Conservation (phyloP, 768 basidiomycete genomes). For the Termitomyces eurrhizus region DNA sequence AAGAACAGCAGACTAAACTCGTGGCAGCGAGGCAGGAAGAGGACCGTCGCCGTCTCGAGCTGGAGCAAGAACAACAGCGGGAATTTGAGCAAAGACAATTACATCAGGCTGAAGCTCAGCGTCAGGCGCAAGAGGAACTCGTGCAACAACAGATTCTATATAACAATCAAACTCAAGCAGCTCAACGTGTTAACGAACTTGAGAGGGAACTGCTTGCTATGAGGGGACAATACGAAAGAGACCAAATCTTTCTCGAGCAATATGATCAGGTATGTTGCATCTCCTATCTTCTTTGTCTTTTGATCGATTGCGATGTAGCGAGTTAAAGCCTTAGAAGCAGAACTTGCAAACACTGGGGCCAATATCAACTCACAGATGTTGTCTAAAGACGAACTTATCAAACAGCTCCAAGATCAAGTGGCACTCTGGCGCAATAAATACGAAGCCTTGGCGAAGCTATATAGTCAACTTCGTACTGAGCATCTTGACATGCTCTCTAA, state of each 20-base stretch:
- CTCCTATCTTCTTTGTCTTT: neutral
- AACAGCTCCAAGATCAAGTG: slow-evolving; percentile 95
- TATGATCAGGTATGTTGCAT: slow-evolving; percentile 78
- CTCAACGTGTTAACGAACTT: slow-evolving; percentile 68
- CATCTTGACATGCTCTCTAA: slow-evolving; percentile 96
- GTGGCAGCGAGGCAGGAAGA: slow-evolving; percentile 77
- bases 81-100: slow-evolving; percentile 90
- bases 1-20: slow-evolving; percentile 91
- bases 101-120: slow-evolving; percentile 84
- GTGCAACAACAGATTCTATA: slow-evolving; percentile 81
- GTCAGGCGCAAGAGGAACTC: slow-evolving; percentile 85
- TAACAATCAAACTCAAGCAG: slow-evolving; percentile 74
- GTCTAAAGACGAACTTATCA: slow-evolving; percentile 94
- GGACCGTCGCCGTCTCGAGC: slow-evolving; percentile 73
- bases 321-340: slow-evolving; percentile 93
- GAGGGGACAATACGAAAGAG: slow-evolving; percentile 96
- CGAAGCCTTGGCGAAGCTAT: slow-evolving; percentile 95
- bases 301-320: slow-evolving; percentile 47
- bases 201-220: slow-evolving; percentile 89
- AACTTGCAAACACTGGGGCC: slow-evolving; percentile 67
- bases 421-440: slow-evolving; percentile 98
- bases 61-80: slow-evolving; percentile 72
- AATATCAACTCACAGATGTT: slow-evolving; percentile 83
- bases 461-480: slow-evolving; percentile 96
- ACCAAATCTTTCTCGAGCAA: slow-evolving; percentile 96